A percentile compares a stretch with the other conserved stretches of the same genome.
These are phyloP conservation scores for Mycosphaerella sp. DNA, from an alignment of 2,329 filamentous ascomycete species.

Conservation along the genomic window DNA sequence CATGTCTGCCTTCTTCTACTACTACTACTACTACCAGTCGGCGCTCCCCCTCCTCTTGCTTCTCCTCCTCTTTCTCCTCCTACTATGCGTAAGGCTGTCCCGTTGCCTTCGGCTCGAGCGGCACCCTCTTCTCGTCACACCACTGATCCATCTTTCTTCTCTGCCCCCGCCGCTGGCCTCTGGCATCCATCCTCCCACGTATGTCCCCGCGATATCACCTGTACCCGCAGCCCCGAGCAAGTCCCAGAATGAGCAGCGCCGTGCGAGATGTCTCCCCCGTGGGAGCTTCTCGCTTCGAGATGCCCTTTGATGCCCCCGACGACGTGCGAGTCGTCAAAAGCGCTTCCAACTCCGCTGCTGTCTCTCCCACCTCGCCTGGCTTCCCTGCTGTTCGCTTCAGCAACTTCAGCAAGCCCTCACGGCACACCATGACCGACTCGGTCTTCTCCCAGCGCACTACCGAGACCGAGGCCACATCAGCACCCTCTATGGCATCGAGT, in stretches of 20 bases:
- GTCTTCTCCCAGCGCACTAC: slow-evolving; percentile 16
- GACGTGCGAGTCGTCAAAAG: slow-evolving; percentile 4
- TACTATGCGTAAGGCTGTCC: neutral
- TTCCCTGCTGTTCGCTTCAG: slow-evolving; percentile 12
- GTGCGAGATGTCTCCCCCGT: slow-evolving; percentile 25
- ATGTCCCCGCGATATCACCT: neutral
- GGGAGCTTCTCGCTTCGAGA: slow-evolving; percentile 30
- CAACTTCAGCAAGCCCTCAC: slow-evolving; percentile 14
- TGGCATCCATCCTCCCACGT: neutral
- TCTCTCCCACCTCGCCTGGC: slow-evolving; percentile 18
- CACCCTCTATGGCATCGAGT: slow-evolving; percentile 3
- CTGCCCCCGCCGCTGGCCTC: neutral
- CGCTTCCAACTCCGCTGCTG: slow-evolving; percentile 11
- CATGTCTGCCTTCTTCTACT: too few relatives aligned
- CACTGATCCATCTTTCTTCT: neutral
- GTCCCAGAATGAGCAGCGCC: slow-evolving; percentile 3
- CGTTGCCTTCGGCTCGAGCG: neutral
- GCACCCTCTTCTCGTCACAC: neutral
- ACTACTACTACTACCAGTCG: too few relatives aligned
- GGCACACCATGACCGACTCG: slow-evolving; percentile 11
- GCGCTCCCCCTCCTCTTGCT: too few relatives aligned
- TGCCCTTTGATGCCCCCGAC: slow-evolving; percentile 20
- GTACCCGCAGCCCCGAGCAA: neutral
- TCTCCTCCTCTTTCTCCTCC: neutral
- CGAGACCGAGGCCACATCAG: slow-evolving; percentile 18